A percentile compares a stretch with the other conserved stretches of the same genome.
Evolutionary conservation across 2,329 filamentous ascomycete species (phyloP).

Genomic region (Monosporascus sp.): DNA sequence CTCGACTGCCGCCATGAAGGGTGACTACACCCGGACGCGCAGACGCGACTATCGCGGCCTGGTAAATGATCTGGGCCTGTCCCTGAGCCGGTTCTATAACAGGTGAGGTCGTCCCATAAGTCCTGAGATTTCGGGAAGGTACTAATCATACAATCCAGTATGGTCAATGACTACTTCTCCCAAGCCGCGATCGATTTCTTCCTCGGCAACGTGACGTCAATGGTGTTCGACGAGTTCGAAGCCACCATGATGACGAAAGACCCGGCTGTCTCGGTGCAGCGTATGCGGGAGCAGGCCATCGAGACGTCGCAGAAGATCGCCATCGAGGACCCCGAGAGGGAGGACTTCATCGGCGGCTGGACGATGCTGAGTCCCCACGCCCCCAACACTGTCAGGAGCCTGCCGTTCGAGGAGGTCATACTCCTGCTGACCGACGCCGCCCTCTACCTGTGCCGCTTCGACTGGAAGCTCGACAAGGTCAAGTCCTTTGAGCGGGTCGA

Average conservation of each 20-base stretch:
- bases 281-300: conserved; percentile 82
- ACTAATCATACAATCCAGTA: conserved; percentile 47
- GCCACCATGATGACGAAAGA: conserved; percentile 89
- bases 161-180: conserved; percentile 96
- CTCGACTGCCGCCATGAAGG: conserved; percentile 91
- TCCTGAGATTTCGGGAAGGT: not conserved
- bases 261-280: conserved; percentile 79
- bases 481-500: conserved; percentile 84
- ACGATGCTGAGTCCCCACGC: conserved; percentile 72
- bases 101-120: conserved; percentile 41
- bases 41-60: conserved; percentile 90
- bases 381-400: conserved; percentile 61
- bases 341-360: conserved; percentile 87
- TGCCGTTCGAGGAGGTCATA: conserved; percentile 83
- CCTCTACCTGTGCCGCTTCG: conserved; percentile 83
- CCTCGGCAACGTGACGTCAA: conserved; percentile 77
- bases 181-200: conserved; percentile 94
- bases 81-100: conserved; percentile 69
- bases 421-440: conserved; percentile 80
- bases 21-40: conserved; percentile 87
- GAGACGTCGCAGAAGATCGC: conserved; percentile 84
- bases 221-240: conserved; percentile 92
- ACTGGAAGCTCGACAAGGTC: conserved; percentile 94
- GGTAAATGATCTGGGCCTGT: conserved; percentile 84
- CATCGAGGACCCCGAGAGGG: conserved; percentile 65